These are phyloP conservation scores for Neofusicoccum laricinum DNA, from an alignment of 2,329 filamentous ascomycete genomes.

Conservation along the genomic window DNA sequence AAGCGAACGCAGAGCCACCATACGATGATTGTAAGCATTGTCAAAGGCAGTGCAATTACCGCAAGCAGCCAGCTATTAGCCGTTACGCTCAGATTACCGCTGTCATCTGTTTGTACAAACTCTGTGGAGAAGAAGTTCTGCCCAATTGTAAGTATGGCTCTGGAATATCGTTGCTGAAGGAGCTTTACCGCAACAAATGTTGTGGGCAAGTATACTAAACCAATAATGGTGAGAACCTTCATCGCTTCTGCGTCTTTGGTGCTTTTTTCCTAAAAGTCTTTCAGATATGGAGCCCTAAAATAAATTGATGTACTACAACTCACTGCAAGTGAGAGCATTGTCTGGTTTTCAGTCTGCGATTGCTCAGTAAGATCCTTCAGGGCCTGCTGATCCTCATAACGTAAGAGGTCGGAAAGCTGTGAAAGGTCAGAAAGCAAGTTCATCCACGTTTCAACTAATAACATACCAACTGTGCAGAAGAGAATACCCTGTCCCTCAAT, in stretches of 20 bases:
- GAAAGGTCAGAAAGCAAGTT: too few relatives aligned
- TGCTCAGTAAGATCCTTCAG: constrained; percentile 9
- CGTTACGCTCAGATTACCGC: neutral
- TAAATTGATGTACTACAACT: neutral
- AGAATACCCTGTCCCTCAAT: neutral
- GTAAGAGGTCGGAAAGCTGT: constrained; percentile 17
- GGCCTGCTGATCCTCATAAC: constrained; percentile 16
- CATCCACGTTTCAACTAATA: too few relatives aligned
- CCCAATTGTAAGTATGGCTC: neutral
- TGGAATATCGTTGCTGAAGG: neutral
- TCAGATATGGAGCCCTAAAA: too few relatives aligned
- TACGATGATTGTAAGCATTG: neutral
- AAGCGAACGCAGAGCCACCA: neutral
- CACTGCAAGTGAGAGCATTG: constrained; percentile 4
- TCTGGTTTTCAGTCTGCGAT: neutral
- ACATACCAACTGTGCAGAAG: constrained; percentile 1
- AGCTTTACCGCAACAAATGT: neutral
- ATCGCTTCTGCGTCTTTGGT: neutral
- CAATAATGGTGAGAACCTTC: neutral
- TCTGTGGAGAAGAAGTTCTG: constrained; percentile 11
- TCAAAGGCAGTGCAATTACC: neutral
- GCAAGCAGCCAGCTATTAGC: neutral
- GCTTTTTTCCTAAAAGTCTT: neutral
- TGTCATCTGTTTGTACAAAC: neutral
- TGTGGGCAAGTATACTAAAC: neutral